These are phyloP conservation scores for Acrodontium crateriforme DNA, from an alignment of 2,329 filamentous ascomycete genomes.

Conservation along the genomic window DNA sequence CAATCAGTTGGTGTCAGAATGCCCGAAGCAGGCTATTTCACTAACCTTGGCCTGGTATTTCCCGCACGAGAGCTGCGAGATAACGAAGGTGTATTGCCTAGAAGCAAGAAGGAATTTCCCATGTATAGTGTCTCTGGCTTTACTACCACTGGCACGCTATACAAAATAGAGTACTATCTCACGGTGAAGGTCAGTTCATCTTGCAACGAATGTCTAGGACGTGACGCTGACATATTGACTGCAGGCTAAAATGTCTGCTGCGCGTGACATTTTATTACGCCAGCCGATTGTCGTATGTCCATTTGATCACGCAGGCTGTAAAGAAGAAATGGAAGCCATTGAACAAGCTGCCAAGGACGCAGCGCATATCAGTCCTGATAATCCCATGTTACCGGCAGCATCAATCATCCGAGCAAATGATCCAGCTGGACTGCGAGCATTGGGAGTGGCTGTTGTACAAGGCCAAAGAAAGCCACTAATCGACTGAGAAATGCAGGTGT, in stretches of 20 bases:
- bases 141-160: conserved; percentile 82
- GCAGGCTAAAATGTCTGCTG: conserved; percentile 75
- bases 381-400: conserved; percentile 80
- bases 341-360: conserved; percentile 92
- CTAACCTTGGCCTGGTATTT: conserved; percentile 81
- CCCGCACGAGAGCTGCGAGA: conserved; percentile 81
- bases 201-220: neutral
- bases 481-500: conserved; percentile 34
- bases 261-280: conserved; percentile 74
- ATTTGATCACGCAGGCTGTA: conserved; percentile 86
- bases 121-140: conserved; percentile 81
- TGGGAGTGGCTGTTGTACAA: conserved; percentile 51
- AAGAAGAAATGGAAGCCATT: conserved; percentile 97
- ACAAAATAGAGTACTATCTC: conserved; percentile 97
- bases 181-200: conserved; percentile 62
- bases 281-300: conserved; percentile 95
- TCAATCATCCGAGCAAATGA: conserved; percentile 71
- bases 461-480: conserved; percentile 50
- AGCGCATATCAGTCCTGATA: conserved; percentile 72
- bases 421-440: conserved; percentile 43
- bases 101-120: conserved; percentile 77
- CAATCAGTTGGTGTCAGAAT: conserved; percentile 71
- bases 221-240: conserved; percentile 7
- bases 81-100: conserved; percentile 70
- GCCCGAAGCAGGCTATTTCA: conserved; percentile 83